Base-by-base conservation (phyloP, 768 basidiomycete species). In the Auricularia sp. region DNA sequence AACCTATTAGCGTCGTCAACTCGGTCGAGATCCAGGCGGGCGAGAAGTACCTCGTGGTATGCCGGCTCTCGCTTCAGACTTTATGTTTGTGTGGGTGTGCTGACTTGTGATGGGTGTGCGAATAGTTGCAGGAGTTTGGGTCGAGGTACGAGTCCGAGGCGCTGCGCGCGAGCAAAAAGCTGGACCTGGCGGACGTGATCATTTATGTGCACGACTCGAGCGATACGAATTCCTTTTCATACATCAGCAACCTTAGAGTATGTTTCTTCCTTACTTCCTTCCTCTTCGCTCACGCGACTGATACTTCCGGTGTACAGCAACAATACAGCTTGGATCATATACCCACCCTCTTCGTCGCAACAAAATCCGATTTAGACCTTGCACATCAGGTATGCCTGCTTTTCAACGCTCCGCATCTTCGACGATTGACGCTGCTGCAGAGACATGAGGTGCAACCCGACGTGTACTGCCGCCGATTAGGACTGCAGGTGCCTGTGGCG, bases 371-470 rank as follows among this genome's bases (percentile, higher is more conserved):
- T 74, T 83, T 97, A 34, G 96, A 99, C 75, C 86, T 99, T 61
- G 96, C 96, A 11, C 84, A 95, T 69, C 96, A 97, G 83, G 92
- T 89, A 64, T 67, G 80, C 54, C 12, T 43, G 56, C n/a, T 7
- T 7, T 7, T 10, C 8, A n/a, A 3, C 3, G 10, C 8, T 54
- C 8, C 29, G 53, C 39, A 14, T 8, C n/a, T 35, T 18, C 16
- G 23, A 36, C 23, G 21, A 8, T 21, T 34, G 35, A 36, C 12
- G 21, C 43, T 64, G 29, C 61, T 43, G 21, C 72, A 97, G 90
- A 81, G 96, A 73, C 96, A 98, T 73, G 96, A 99, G 79, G 95
- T 98, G 23, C 96, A 99, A 72, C 96, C 96, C 43, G 96, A 98
- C 72, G 93, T 95, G 12, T 99, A 99, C 72, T 96, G 93, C 73